A percentile compares a stretch with the other conserved stretches of the same genome.
Evolutionary conservation across 1,284 basidiomycete genomes (phyloP).

Genomic region (Naganishia albida): DNA sequence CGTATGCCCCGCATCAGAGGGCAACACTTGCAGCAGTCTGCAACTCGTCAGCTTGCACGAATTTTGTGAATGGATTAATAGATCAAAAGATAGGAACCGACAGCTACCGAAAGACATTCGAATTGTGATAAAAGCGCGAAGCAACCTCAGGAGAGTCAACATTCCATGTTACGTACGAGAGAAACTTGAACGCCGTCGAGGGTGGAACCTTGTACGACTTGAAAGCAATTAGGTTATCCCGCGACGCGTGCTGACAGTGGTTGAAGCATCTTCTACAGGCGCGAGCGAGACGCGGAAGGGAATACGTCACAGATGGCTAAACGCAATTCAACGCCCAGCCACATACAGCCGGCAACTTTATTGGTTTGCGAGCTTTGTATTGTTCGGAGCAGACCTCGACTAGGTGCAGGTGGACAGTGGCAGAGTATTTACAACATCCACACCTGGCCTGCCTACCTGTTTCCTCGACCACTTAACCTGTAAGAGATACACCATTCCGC

Average conservation of each 20-base stretch:
- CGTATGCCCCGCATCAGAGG: no score
- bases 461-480: background rate
- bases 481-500: background rate
- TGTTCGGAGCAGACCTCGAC: background rate
- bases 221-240: background rate
- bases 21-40: no score
- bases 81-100: no score
- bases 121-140: background rate
- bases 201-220: no score
- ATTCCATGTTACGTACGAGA: background rate
- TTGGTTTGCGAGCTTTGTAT: background rate
- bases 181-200: no score
- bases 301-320: conserved; percentile 28
- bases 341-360: conserved; percentile 26
- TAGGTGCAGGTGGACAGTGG: background rate
- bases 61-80: no score
- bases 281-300: conserved; percentile 1
- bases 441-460: background rate
- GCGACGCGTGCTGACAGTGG: conserved; percentile 5
- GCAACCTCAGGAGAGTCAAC: background rate
- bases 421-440: background rate
- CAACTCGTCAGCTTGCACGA: no score
- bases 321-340: conserved; percentile 4
- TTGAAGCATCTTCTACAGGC: conserved; percentile 19
- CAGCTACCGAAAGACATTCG: background rate